Evolutionary conservation across 371 early-diverging fungal genomes (phyloP).

Genomic region (Apophysomyces variabilis): DNA sequence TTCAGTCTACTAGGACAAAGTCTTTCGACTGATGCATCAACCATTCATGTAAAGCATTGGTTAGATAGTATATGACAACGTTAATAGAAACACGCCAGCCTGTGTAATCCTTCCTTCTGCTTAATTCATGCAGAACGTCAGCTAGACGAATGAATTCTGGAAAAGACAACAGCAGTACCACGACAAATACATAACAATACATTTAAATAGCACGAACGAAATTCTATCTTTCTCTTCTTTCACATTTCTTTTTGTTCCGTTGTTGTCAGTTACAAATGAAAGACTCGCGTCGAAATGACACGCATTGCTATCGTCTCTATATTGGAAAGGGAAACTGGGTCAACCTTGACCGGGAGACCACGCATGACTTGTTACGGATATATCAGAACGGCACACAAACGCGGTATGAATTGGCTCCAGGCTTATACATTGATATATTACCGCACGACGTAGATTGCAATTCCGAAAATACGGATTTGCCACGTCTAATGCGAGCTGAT

Average conservation of each 20-base stretch:
- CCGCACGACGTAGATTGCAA: conserved; percentile 54
- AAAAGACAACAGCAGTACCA: neutral
- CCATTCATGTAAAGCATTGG: no score
- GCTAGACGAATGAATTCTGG: neutral
- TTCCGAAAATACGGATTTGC: conserved; percentile 46
- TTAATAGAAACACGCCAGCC: no score
- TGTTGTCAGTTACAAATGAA: conserved; percentile 4
- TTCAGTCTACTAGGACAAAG: no score
- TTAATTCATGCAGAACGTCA: no score
- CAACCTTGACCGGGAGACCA: conserved; percentile 33
- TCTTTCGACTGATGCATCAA: no score
- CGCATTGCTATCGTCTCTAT: conserved; percentile 40
- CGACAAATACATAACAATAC: neutral
- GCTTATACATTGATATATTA: conserved; percentile 42
- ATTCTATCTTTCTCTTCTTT: neutral
- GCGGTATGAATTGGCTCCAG: conserved; percentile 40
- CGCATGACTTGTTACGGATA: conserved; percentile 38
- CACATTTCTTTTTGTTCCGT: neutral
- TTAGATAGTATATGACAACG: no score
- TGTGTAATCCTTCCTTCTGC: no score
- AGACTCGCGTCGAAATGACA: conserved; percentile 1
- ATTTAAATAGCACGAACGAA: neutral
- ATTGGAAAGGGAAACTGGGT: conserved; percentile 55
- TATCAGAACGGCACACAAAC: conserved; percentile 37
- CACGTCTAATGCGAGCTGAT: conserved; percentile 50